Percentiles rank a stretch among this genome's conserved stretches.
These are phyloP conservation scores for Lecanosticta acicola DNA, from an alignment of 2,329 filamentous ascomycete species.

Conservation along the genomic window DNA sequence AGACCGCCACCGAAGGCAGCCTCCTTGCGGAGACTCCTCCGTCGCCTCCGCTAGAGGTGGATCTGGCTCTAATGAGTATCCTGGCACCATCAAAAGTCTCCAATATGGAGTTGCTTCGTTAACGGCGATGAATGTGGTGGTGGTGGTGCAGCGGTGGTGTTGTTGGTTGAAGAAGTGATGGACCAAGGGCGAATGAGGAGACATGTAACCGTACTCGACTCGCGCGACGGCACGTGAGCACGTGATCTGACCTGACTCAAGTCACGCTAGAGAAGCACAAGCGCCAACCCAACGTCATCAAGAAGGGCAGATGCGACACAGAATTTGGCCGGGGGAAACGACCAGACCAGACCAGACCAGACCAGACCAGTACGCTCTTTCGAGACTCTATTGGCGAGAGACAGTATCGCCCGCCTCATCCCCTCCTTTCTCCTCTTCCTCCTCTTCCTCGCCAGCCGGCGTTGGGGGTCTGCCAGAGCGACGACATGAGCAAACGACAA, in stretches of 20 bases:
- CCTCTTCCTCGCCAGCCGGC: neutral
- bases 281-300: neutral
- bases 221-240: neutral
- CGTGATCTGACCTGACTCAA: neutral
- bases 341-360: no score
- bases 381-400: neutral
- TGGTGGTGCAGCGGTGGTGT: no score
- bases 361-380: no score
- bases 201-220: neutral
- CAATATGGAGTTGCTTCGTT: no score
- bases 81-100: no score
- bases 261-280: neutral
- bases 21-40: neutral
- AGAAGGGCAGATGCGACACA: no score
- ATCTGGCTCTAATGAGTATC: no score
- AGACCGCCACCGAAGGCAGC: neutral
- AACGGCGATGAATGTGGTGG: no score
- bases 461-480: neutral
- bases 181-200: slow-evolving; percentile 1
- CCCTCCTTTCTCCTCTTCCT: neutral
- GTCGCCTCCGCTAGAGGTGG: neutral
- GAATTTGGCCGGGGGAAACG: no score
- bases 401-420: neutral
- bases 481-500: slow-evolving; percentile 53
- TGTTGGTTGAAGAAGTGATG: neutral